Evolutionary conservation across 169 alveolate species (phyloP).

Genomic region (Miamiensis avidus): DNA sequence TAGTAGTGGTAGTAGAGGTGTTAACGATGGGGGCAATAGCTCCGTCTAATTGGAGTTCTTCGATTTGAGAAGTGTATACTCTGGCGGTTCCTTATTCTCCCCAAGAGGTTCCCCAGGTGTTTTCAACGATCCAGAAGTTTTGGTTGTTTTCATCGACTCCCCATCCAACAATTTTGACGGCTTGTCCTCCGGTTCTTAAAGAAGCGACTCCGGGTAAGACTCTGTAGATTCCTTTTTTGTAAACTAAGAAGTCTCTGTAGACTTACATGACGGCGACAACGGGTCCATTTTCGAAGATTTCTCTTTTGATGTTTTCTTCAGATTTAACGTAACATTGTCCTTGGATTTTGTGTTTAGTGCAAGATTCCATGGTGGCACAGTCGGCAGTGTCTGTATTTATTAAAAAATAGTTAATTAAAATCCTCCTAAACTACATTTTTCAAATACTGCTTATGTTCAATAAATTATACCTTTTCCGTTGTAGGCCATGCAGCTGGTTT

Average conservation of each 20-base stretch:
- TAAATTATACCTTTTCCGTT: background rate
- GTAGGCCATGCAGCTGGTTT: background rate
- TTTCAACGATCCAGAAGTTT: constrained; percentile 80
- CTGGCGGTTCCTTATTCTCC: constrained; percentile 73
- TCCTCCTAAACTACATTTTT: no score
- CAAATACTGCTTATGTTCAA: no score
- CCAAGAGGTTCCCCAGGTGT: constrained; percentile 82
- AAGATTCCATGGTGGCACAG: constrained; percentile 43
- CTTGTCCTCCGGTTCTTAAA: constrained; percentile 63
- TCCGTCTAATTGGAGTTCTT: no score
- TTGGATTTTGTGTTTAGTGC: constrained; percentile 53
- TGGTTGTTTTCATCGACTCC: constrained; percentile 48
- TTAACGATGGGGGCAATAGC: no score
- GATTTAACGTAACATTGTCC: constrained; percentile 67
- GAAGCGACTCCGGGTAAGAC: constrained; percentile 61
- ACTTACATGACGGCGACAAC: constrained; percentile 67
- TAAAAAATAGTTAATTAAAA: no score
- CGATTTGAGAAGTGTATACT: no score
- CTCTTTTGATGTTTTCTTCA: constrained; percentile 67
- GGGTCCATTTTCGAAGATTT: constrained; percentile 79
- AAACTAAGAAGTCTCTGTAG: constrained; percentile 72
- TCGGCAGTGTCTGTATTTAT: background rate
- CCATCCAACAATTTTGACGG: constrained; percentile 81
- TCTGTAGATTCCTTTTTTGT: constrained; percentile 72
- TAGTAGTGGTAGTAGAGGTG: no score